phyloP scores from a whole-genome alignment of 176 grass and related monocot species.

The Otatea glauca region DNA sequence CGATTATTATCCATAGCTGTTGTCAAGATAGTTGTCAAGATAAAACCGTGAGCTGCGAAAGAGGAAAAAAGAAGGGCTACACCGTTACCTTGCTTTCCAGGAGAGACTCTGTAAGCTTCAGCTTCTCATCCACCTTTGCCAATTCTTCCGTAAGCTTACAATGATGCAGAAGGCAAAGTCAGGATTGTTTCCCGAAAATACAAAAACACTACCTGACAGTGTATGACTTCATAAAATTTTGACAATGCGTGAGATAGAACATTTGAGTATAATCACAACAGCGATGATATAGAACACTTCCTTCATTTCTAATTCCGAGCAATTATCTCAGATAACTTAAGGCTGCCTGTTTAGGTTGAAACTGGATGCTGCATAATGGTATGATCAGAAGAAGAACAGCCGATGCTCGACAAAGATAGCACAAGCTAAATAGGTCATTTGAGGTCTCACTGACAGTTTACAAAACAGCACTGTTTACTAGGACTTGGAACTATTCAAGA shows the following conservation, averaged over 20 bases:
- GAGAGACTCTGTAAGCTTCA: conserved; percentile 95
- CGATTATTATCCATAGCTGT: neutral
- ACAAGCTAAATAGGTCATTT: neutral
- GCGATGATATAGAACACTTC: neutral
- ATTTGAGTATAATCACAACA: conserved; percentile 20
- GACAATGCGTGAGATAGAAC: neutral
- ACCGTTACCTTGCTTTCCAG: conserved; percentile 82
- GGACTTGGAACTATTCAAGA: neutral
- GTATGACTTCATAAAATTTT: conserved; percentile 15
- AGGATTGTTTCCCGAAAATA: conserved; percentile 31
- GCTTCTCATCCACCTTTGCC: conserved; percentile 86
- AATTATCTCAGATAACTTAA: neutral
- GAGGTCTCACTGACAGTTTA: neutral
- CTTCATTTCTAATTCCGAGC: neutral
- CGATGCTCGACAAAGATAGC: neutral
- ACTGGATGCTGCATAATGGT: neutral
- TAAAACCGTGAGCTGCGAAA: neutral
- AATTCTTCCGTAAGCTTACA: conserved; percentile 97
- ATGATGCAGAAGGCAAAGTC: conserved; percentile 46
- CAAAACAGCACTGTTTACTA: neutral
- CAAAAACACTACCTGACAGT: neutral
- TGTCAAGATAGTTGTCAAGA: neutral
- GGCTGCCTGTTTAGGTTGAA: neutral
- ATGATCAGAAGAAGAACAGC: neutral
- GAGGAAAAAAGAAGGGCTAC: neutral